Conservation (phyloP, 2,329 filamentous ascomycete species). For the Chlorencoelia australis region DNA sequence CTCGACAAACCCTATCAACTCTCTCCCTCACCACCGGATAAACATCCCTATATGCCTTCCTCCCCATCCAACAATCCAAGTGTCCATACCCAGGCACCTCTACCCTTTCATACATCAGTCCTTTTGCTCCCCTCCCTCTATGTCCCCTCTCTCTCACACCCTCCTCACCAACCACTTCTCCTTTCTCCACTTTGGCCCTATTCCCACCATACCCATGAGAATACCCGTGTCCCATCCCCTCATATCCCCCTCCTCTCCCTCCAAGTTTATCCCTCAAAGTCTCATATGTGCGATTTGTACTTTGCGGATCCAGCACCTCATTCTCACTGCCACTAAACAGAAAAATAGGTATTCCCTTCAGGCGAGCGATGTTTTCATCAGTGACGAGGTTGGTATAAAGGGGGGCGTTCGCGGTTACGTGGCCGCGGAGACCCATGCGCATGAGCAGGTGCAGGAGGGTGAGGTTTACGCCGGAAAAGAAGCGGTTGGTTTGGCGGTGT, state of each 20-base stretch:
- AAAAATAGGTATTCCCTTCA: conserved; percentile 44
- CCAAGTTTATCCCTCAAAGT: conserved; percentile 43
- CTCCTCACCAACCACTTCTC: no score
- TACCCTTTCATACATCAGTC: conserved; percentile 37
- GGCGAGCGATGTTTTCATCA: conserved; percentile 37
- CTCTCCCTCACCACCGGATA: conserved; percentile 46
- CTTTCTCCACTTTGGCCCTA: no score
- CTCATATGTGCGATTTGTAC: conserved; percentile 44
- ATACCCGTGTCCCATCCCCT: no score
- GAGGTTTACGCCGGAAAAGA: conserved; percentile 55
- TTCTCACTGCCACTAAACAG: conserved; percentile 47
- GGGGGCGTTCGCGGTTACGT: conserved; percentile 43
- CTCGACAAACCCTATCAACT: conserved; percentile 38
- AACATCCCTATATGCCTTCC: conserved; percentile 48
- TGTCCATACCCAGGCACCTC: conserved; percentile 50
- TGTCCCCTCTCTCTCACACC: no score
- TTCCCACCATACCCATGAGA: no score
- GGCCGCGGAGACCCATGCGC: conserved; percentile 40
- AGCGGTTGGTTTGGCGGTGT: conserved; percentile 49
- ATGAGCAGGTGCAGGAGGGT: conserved; percentile 45
- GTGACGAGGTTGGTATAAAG: conserved; percentile 38
- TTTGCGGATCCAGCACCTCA: conserved; percentile 42
- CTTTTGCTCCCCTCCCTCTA: conserved; percentile 37
- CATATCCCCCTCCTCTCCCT: conserved; percentile 36
- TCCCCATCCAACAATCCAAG: conserved; percentile 53